phyloP scores from a whole-genome alignment of 2,329 filamentous ascomycete species.

The Epichloe amarillans region DNA sequence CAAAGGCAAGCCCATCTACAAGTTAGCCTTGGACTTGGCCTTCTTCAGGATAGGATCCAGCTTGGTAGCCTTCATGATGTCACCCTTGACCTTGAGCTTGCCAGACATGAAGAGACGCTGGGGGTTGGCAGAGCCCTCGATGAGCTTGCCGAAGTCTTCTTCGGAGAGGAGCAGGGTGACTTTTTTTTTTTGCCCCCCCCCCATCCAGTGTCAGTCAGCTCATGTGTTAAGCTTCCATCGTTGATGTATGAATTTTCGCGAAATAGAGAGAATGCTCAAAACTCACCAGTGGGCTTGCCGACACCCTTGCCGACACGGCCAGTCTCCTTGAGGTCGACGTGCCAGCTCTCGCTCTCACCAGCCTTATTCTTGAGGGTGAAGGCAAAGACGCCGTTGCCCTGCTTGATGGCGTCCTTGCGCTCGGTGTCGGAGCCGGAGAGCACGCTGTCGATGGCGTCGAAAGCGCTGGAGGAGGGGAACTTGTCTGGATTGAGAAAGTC shows the following conservation, averaged over 20 bases:
- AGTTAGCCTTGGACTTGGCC: conserved; percentile 71
- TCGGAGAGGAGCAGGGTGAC: conserved; percentile 81
- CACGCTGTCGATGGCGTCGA: conserved; percentile 70
- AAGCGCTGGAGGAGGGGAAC: conserved; percentile 83
- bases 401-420: conserved; percentile 78
- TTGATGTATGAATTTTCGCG: neutral
- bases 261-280: neutral
- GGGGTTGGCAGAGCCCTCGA: conserved; percentile 74
- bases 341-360: conserved; percentile 74
- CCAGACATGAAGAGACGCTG: conserved; percentile 96
- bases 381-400: conserved; percentile 74
- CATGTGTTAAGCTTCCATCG: neutral
- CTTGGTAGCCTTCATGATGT: conserved; percentile 98
- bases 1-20: conserved; percentile 36
- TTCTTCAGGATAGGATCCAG: conserved; percentile 87
- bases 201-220: neutral
- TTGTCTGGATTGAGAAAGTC: conserved; percentile 39
- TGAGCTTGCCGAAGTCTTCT: conserved; percentile 71
- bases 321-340: conserved; percentile 88
- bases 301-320: conserved; percentile 69
- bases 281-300: conserved; percentile 69
- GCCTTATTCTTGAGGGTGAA: conserved; percentile 84
- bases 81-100: conserved; percentile 95
- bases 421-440: conserved; percentile 58
- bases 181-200: conserved; percentile 26